A percentile compares a stretch with the other conserved stretches of the same genome.
Evolutionary conservation across 2,329 filamentous ascomycete genomes (phyloP).

Genomic region (Sphaerulina vaccinii): DNA sequence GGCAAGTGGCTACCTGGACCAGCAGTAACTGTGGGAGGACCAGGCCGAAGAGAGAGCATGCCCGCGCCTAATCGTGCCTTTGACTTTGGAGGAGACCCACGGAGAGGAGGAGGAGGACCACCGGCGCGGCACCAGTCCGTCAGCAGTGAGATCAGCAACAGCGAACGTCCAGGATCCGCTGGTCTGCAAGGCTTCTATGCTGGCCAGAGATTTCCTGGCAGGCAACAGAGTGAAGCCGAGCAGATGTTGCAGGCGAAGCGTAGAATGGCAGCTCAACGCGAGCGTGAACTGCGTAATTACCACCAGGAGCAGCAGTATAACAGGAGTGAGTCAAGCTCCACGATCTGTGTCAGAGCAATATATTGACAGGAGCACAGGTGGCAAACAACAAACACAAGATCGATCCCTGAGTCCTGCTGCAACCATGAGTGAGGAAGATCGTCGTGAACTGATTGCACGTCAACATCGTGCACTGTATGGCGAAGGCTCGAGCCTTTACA

Average conservation of each 20-base stretch:
- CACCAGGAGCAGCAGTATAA: constrained; percentile 99
- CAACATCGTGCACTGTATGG: constrained; percentile 94
- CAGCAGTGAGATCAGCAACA: constrained; percentile 71
- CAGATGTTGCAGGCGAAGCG: constrained; percentile 99
- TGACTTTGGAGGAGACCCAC: constrained; percentile 56
- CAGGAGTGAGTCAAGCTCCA: constrained; percentile 67
- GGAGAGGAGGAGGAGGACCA: constrained; percentile 62
- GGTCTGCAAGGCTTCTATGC: constrained; percentile 94
- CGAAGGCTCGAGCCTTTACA: constrained; percentile 66
- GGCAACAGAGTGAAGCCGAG: constrained; percentile 86
- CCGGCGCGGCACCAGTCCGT: constrained; percentile 78
- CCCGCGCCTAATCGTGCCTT: constrained; percentile 52
- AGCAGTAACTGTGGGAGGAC: constrained; percentile 20
- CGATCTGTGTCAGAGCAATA: neutral
- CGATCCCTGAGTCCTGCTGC: constrained; percentile 75
- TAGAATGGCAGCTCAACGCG: constrained; percentile 97
- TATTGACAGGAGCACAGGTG: constrained; percentile 45
- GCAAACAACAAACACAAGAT: constrained; percentile 65
- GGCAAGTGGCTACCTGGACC: constrained; percentile 73
- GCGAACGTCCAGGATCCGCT: constrained; percentile 67
- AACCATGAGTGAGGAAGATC: constrained; percentile 90
- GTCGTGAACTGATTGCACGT: constrained; percentile 90
- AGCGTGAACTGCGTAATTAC: constrained; percentile 98
- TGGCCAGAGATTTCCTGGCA: constrained; percentile 83
- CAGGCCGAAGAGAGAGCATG: constrained; percentile 77